Base-by-base conservation (phyloP, 441 rosid species). In the Gossypium davidsonii region DNA sequence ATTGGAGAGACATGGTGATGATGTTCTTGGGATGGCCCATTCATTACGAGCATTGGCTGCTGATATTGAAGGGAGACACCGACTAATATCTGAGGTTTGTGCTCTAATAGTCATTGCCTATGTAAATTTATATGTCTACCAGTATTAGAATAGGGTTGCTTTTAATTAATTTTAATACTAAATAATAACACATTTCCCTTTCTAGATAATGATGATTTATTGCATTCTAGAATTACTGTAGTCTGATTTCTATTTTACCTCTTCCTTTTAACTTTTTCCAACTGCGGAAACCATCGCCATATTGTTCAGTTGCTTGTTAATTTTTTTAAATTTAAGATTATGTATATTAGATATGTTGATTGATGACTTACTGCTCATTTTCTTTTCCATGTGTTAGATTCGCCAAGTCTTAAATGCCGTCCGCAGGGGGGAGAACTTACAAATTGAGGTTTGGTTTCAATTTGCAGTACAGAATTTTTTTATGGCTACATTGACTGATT, bases 351-450 rank as follows among this genome's bases (percentile, higher is more conserved):
- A 11, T 4, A 5, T 31, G 34, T 31, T 31, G 34, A 31, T 31
- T 5, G 34, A 31, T 15, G 18, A 62, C 67, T 58, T 58, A 12
- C 67, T 57, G 21, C 23, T 76, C 4, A 0, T 79, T 52, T 46
- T 23, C 56, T 77, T 31, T 78, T 78, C 60, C 74, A 61, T 76
- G 58, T 85, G 4, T 37, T 87, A 90, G 98, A 85, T 93, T 76
- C 96, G 91, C 72, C 94, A 91, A 78, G 97, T 84, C 78, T 78
- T 91, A 85, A 82, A 73, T 75, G 88, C 90, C 73, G 81, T 91
- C 86, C 91, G 88, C 73, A 87, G 94, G 81, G 94, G 94, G 65
- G 96, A 89, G 77, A 88, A 83, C 79, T 71, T 90, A 72, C 85
- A 83, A 71, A 74, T 83, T 74, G 96, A 93, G 97, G 98, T 91